Evolutionary conservation across 2,329 filamentous ascomycete species (phyloP), one percentile per base, ranked within the genome.

Genomic region (Ceratocystis harringtonii): DNA sequence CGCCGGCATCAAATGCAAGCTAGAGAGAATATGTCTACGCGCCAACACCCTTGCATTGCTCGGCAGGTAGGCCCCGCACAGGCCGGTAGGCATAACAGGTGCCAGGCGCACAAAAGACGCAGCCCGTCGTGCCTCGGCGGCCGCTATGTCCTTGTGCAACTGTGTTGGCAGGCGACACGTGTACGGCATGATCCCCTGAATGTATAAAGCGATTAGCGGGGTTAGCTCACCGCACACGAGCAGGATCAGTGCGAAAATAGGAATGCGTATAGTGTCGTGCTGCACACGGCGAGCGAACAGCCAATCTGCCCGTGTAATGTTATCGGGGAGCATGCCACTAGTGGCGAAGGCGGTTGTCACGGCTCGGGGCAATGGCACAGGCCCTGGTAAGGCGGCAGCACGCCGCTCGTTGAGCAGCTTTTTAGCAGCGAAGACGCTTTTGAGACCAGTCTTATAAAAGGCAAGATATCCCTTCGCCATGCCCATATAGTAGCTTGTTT

Each of bases 361-460:
- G 67, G 72, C 70, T 63, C 71, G 66, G 67, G 85, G 81, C 1
- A 79, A 75, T 7, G 86, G 78, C n/a, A 74, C 72, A 15, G 50
- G 10, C n/a, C 28, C 41, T n/a, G 25, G 4, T 7, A 28, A 28
- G n/a, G 55, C 63, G 8, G 10, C 50, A 62, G 71, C 70, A 65
- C 76, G 73, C 73, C 72, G 78, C 71, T 76, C 74, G 63, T 76
- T 74, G 15, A 86, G 73, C 10, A 80, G 78, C 25, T 77, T 72
- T 61, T 82, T 79, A 70, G 95, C 96, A 67, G 78, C 76, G 73
- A 84, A 85, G 63, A 95, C 85, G 70, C 87, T 84, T 72, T 85
- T 85, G 41, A 96, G 76, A 19, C 92, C 92, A 0, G 84, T 81
- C 76, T 94, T 95, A 84, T 96, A 97, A 81, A 97, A 97, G 44